Base-by-base conservation (phyloP, 768 basidiomycete genomes). In the Mycena vulgaris region DNA sequence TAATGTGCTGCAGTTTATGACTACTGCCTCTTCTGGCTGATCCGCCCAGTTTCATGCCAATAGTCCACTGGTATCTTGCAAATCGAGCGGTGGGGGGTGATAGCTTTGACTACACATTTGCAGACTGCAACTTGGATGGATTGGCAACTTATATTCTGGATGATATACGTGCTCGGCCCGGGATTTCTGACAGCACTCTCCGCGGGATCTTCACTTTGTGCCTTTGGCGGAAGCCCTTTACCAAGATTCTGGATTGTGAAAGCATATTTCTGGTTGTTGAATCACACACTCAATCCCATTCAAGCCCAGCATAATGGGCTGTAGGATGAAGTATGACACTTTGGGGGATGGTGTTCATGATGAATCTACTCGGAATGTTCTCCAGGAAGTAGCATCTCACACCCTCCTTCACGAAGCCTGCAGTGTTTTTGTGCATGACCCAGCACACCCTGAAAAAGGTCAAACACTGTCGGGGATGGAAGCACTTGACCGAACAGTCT, bases 1-100 rank as follows among this genome's bases (percentile, higher is more conserved):
- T 69, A 10, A 63, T 69, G 47, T 47, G 47, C 19, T 63, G 61
- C 28, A 40, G 17, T 14, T n/a, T 69, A 17, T 61, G 68, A 7
- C 61, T 69, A 1, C 62, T 69, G 11, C 55, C 68, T 3, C 47
- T 63, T 0, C 42, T 69, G n/a, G n/a, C n/a, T 10, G 39, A 33
- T 5, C 47, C 45, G 5, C 33, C 3, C 0, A 25, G 4, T 3
- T 33, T 69, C 28, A 17, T 69, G 3, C 68, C 55, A n/a, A 58
- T 19, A 6, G 31, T 69, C 16, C 19, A 63, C n/a, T 63, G 61
- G 61, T 69, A 69, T 33, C n/a, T 63, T 3, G n/a, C 61, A 1
- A 27, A 58, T 16, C 68, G 59, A 23, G 27, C 6, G 3, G 25
- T n/a, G 13, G 35, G 31, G 19, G 6, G 0, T 17, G 28, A 48